Evolutionary conservation across 2,329 filamentous ascomycete species (phyloP).

Genomic region (Botrytis medusae): DNA sequence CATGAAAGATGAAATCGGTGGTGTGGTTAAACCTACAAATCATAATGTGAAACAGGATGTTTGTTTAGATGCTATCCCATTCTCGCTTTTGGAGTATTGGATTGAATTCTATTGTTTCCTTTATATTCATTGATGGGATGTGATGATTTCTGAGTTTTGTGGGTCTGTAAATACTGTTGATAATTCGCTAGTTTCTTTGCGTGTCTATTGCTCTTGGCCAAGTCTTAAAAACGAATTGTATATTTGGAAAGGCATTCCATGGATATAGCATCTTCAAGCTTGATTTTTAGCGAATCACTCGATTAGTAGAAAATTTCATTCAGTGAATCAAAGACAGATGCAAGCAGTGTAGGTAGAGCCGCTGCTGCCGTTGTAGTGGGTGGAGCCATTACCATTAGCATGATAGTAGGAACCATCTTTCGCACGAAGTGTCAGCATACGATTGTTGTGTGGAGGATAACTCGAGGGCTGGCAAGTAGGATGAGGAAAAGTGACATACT

Average conservation of each 20-base stretch:
- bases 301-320: too few relatives aligned
- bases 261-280: too few relatives aligned
- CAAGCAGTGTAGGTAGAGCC: slow-evolving; percentile 56
- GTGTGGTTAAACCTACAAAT: not conserved
- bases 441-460: not conserved
- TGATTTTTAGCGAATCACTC: too few relatives aligned
- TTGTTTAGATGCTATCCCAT: not conserved
- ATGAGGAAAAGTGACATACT: slow-evolving; percentile 41
- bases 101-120: not conserved
- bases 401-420: slow-evolving; percentile 70
- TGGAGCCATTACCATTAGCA: slow-evolving; percentile 66
- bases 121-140: not conserved
- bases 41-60: not conserved
- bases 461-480: not conserved
- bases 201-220: too few relatives aligned
- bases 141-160: too few relatives aligned
- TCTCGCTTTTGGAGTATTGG: not conserved
- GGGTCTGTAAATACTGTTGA: too few relatives aligned
- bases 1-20: not conserved
- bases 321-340: too few relatives aligned
- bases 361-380: slow-evolving; percentile 64
- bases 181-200: too few relatives aligned
- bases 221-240: too few relatives aligned
- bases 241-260: too few relatives aligned
- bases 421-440: not conserved